Evolutionary conservation across 225 moss, liverwort and hornwort genomes (phyloP).

Genomic region (Pseudoscleropodium purum): DNA sequence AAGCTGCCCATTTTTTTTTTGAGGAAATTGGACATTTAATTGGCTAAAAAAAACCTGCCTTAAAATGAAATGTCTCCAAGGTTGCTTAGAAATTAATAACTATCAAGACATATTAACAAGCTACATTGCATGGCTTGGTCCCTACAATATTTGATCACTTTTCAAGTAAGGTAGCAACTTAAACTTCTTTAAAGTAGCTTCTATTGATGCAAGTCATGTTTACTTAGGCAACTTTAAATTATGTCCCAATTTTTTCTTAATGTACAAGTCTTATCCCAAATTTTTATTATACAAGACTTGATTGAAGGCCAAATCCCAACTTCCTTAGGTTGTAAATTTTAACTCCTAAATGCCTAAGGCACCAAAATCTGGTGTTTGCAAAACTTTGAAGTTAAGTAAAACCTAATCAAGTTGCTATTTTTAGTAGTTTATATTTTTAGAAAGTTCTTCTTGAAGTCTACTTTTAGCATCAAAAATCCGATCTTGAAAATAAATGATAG

Average conservation of each 20-base stretch:
- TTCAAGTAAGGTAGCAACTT: neutral
- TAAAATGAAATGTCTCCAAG: neutral
- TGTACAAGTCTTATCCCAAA: neutral
- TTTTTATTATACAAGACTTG: neutral
- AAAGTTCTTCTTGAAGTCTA: too few relatives aligned
- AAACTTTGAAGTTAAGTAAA: too few relatives aligned
- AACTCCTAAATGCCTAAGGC: too few relatives aligned
- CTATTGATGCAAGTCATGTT: neutral
- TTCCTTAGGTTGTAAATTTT: neutral
- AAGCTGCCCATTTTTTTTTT: too few relatives aligned
- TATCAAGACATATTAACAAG: neutral
- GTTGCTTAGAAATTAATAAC: neutral
- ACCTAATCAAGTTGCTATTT: too few relatives aligned
- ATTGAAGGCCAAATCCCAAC: neutral
- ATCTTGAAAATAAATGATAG: too few relatives aligned
- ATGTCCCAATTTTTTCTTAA: too few relatives aligned
- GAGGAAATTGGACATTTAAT: too few relatives aligned
- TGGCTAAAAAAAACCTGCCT: too few relatives aligned
- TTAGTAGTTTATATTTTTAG: too few relatives aligned
- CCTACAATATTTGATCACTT: neutral
- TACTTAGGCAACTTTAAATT: rapidly evolving
- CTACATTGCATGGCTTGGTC: rapidly evolving
- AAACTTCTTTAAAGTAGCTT: neutral
- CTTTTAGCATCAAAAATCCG: too few relatives aligned
- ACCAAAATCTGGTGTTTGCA: too few relatives aligned